Base-by-base conservation (phyloP, 306 rosid genomes). In the Quercus aquifolioides region DNA sequence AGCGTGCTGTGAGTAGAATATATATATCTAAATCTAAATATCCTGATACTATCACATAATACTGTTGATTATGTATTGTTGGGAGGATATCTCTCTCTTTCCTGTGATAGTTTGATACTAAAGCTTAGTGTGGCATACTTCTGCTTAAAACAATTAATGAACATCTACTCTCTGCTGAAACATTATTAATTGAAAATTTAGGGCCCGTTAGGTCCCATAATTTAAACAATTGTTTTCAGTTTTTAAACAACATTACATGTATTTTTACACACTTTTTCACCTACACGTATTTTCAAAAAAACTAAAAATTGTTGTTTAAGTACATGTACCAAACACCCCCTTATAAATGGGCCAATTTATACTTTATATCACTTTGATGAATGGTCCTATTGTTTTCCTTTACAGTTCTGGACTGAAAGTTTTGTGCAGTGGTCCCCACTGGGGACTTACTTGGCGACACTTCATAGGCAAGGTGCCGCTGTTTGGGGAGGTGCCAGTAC, bases 391-490 rank as follows among this genome's bases (percentile, higher is more conserved):
- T 86, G 58, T 76, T 71, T 54, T 46, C 35, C 65, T 64, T 83
- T 78, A 60, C 88, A 92, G 98, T 91, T 70, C 86, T 94, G 97
- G 98, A 94, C 97, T 0, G 98, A 94, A 59, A 92, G 97, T 85
- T 92, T 86, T 77, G 97, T 94, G 31, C 94, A 91, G 79, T 94
- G 98, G 98, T 94, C 98, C 2, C 88, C 97, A 8, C 23, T 92
- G 67, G 97, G 94, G 25, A 94, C 97, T 31, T 94, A 91, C 85
- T 84, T 94, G 87, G 97, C 97, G 12, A 92, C 98, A 4, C 87
- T 92, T 74, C 97, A 91, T 79, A 81, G 97, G 73, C 98, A 89
- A 80, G 97, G 97, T 11, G 97, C 97, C 64, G 93, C 94, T 55
- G 96, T 92, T 64, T 92, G 98, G 98, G 98, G 98, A 69, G 97